These are phyloP conservation scores for Alliaria petiolata DNA, from an alignment of 345 rosid genomes.

Conservation along the genomic window DNA sequence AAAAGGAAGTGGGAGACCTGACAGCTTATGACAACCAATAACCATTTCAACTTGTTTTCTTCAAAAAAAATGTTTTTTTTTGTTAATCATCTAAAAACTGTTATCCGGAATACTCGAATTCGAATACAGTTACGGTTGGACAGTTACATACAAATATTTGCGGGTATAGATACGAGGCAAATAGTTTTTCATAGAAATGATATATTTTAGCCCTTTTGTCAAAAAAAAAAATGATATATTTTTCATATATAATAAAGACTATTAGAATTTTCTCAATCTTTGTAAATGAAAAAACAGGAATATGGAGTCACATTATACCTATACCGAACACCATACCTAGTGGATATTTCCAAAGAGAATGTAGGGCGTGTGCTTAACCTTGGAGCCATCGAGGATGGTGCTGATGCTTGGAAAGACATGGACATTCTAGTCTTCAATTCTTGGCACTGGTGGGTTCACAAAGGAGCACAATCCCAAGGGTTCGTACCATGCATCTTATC, in stretches of 20 bases:
- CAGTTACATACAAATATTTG: too few species aligned
- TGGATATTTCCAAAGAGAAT: constrained; percentile 58
- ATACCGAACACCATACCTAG: constrained; percentile 79
- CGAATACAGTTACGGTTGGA: neutral
- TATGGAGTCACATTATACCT: constrained; percentile 60
- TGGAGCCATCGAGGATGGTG: constrained; percentile 58
- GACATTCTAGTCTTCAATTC: constrained; percentile 83
- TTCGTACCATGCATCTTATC: constrained; percentile 21
- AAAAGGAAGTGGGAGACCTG: constrained; percentile 12
- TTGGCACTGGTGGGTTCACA: constrained; percentile 98
- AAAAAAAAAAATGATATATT: too few species aligned
- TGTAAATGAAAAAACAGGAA: constrained; percentile 39
- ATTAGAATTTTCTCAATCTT: neutral
- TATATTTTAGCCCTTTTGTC: too few species aligned
- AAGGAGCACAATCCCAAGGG: constrained; percentile 58
- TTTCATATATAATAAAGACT: neutral
- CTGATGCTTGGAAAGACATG: constrained; percentile 72
- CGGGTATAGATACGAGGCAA: neutral
- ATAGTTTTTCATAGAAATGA: too few species aligned
- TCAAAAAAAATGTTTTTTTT: neutral
- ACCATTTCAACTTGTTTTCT: neutral
- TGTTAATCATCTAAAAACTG: neutral
- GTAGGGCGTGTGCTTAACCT: constrained; percentile 67
- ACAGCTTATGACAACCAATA: constrained; percentile 25
- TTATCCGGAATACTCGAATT: neutral